Evolutionary conservation across 345 rosid species (phyloP), one percentile per base, ranked within the genome.

Genomic region (Stellera chamaejasme): DNA sequence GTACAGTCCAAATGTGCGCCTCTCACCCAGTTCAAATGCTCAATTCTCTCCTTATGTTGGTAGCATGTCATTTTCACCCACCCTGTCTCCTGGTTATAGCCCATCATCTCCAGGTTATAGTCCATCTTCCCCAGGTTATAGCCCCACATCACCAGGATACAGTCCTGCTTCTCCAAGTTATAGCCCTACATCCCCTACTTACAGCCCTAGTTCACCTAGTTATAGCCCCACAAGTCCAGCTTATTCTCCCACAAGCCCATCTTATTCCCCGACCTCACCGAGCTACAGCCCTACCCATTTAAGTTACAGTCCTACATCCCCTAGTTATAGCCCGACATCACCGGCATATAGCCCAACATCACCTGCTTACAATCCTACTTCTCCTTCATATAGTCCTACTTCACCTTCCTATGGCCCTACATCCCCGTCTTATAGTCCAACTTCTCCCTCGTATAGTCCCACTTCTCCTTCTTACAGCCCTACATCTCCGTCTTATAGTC

Each of bases 21-120:
- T 82, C 43, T 92, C 98, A 1, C 98, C 98, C 27, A 79, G 71
- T 10, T 61, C 91, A 36, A 94, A 86, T 67, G 91, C 96, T 13
- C 87, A 79, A 66, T 88, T 92, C 65, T 93, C 99, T 56, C 99
- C 99, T 14, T 93, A 84, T 60, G 97, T 87, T 61, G 79, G 87
- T 52, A 87, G 91, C 9, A 84, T 86, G 90, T 77, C 94, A 45
- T 88, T 88, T 65, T 88, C 97, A 47, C 93, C 97, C 27, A 19
- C 96, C 27, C 79, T 79, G 51, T 83, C 98, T 45, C 95, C 96
- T 0, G 97, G 93, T 4, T 84, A 86, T 51, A 84, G 88, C 58
- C 91, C 94, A 14, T 77, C 95, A 19, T 84, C 96, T 15, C 85
- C 88, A 0, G 87, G 78, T 0, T 84, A 83, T 69, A 90, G 88